A percentile compares a stretch with the other conserved stretches of the same genome.
phyloP scores from a whole-genome alignment of 2,329 filamentous ascomycete species.

The Aureobasidium sp. region DNA sequence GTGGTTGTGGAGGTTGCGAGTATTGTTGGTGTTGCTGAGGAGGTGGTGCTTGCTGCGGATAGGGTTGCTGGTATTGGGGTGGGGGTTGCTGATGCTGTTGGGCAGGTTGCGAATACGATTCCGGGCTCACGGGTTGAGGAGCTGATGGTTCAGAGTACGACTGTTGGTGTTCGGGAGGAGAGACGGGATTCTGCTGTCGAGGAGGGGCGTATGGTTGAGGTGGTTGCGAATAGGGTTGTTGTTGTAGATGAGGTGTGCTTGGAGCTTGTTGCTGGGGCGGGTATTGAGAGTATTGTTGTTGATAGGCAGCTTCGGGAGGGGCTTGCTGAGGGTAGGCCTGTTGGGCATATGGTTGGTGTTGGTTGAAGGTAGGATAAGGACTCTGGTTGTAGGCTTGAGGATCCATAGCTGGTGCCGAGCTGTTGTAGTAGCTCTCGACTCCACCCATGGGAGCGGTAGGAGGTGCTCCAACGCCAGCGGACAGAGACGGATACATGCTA shows the following conservation, averaged over 20 bases:
- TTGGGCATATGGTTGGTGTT: conserved; percentile 28
- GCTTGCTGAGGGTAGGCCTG: conserved; percentile 27
- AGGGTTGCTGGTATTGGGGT: conserved; percentile 18
- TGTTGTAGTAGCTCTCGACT: conserved; percentile 76
- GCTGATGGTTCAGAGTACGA: conserved; percentile 19
- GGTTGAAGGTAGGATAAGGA: conserved; percentile 40
- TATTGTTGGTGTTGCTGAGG: conserved; percentile 21
- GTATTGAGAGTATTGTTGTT: conserved; percentile 27
- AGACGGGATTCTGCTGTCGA: conserved; percentile 25
- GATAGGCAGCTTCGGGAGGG: conserved; percentile 18
- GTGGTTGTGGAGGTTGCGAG: conserved; percentile 15
- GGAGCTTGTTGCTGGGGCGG: conserved; percentile 14
- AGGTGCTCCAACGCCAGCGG: conserved; percentile 36
- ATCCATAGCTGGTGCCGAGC: conserved; percentile 45
- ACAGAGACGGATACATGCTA: conserved; percentile 63
- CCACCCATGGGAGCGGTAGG: conserved; percentile 38
- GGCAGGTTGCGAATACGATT: conserved; percentile 21
- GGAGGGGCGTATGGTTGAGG: conserved; percentile 17
- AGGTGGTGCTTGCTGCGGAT: conserved; percentile 21
- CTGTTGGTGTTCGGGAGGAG: conserved; percentile 28
- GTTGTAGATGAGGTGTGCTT: conserved; percentile 19
- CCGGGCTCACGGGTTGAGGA: conserved; percentile 2
- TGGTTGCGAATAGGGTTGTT: conserved; percentile 16
- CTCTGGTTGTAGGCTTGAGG: conserved; percentile 43
- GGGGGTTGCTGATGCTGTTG: conserved; percentile 25